Conservation (phyloP, 2,329 filamentous ascomycete genomes). For the Trichoderma citrinoviride region DNA sequence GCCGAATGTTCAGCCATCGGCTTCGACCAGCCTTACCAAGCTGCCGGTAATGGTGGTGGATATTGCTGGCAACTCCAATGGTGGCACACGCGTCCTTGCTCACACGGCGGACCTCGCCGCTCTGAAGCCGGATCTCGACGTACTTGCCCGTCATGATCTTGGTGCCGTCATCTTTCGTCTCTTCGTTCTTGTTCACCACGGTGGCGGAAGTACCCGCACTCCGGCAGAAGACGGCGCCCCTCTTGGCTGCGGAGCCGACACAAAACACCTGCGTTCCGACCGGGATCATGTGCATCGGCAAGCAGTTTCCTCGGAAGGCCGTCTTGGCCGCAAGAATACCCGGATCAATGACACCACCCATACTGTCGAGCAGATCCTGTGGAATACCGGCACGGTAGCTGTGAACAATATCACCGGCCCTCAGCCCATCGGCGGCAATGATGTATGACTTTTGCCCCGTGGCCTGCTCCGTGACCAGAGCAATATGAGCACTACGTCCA, state of each 20-base stretch:
- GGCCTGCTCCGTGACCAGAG: slow-evolving; percentile 72
- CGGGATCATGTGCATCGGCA: slow-evolving; percentile 94
- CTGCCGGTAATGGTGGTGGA: slow-evolving; percentile 83
- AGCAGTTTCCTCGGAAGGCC: slow-evolving; percentile 88
- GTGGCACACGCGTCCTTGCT: slow-evolving; percentile 92
- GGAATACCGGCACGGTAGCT: slow-evolving; percentile 91
- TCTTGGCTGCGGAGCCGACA: slow-evolving; percentile 71
- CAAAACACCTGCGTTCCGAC: slow-evolving; percentile 92
- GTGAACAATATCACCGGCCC: slow-evolving; percentile 86
- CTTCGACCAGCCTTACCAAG: slow-evolving; percentile 93
- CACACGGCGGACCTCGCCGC: slow-evolving; percentile 86
- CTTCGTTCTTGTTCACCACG: slow-evolving; percentile 84
- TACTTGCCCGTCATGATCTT: slow-evolving; percentile 68
- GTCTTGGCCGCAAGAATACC: slow-evolving; percentile 95
- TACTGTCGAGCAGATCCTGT: slow-evolving; percentile 77
- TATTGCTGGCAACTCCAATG: slow-evolving; percentile 90
- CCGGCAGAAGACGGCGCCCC: slow-evolving; percentile 85
- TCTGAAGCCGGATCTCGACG: slow-evolving; percentile 83
- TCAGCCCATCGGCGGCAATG: slow-evolving; percentile 89
- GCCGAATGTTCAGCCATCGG: slow-evolving; percentile 89
- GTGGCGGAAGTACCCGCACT: slow-evolving; percentile 91
- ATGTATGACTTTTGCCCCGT: slow-evolving; percentile 84
- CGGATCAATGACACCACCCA: slow-evolving; percentile 90
- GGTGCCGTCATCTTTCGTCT: slow-evolving; percentile 58
- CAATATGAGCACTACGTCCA: slow-evolving; percentile 88